Conservation (phyloP, 2,329 filamentous ascomycete genomes). For the Plectosphaerella plurivora region DNA sequence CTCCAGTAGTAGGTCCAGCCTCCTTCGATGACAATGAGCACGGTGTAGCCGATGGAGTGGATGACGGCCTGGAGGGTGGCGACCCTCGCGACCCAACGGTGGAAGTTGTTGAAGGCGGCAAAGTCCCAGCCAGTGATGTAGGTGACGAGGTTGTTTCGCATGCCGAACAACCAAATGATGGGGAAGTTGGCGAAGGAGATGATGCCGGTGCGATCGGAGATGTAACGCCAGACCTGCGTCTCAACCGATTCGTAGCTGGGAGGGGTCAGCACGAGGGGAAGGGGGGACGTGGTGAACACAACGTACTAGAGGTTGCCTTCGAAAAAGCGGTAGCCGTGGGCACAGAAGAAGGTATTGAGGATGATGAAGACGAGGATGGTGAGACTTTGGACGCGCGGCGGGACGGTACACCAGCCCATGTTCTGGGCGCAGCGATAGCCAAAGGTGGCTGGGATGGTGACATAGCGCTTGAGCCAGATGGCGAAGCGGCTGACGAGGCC, state of each 20-base stretch:
- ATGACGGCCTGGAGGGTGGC: slow-evolving; percentile 57
- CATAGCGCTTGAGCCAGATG: slow-evolving; percentile 25
- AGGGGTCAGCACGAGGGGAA: not conserved
- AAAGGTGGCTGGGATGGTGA: slow-evolving; percentile 36
- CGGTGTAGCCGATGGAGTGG: slow-evolving; percentile 57
- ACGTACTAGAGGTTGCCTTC: slow-evolving; percentile 34
- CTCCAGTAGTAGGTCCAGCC: slow-evolving; percentile 27
- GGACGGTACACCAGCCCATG: slow-evolving; percentile 39
- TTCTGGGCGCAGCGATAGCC: slow-evolving; percentile 37
- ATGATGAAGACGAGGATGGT: slow-evolving; percentile 31
- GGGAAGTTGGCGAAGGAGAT: slow-evolving; percentile 61
- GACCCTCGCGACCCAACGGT: slow-evolving; percentile 61
- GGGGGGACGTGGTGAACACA: not conserved
- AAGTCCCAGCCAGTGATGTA: slow-evolving; percentile 68
- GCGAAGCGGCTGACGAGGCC: not conserved
- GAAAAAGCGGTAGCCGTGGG: slow-evolving; percentile 31
- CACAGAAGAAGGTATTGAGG: slow-evolving; percentile 30
- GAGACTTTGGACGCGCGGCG: slow-evolving; percentile 36
- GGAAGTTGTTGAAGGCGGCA: slow-evolving; percentile 61
- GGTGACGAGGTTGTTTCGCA: slow-evolving; percentile 61
- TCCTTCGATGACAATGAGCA: slow-evolving; percentile 35
- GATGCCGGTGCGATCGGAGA: slow-evolving; percentile 60
- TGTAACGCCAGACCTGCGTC: slow-evolving; percentile 44
- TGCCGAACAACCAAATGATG: slow-evolving; percentile 61
- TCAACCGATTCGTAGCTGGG: slow-evolving; percentile 26